These are phyloP conservation scores for Mycocentrospora acerina DNA, from an alignment of 2,329 filamentous ascomycete genomes.

Conservation along the genomic window DNA sequence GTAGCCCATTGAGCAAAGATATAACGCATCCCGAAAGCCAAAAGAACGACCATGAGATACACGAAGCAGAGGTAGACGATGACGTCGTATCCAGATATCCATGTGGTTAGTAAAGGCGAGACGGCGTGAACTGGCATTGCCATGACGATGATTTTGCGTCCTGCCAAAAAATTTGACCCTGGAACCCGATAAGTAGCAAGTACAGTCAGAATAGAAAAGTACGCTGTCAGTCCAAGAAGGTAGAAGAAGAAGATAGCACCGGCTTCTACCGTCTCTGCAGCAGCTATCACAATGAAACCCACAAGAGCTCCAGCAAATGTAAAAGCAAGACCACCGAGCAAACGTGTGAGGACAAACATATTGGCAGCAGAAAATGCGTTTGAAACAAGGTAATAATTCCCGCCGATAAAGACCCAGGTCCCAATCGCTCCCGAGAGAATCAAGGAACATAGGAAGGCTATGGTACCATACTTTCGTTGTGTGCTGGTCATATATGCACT, in stretches of 20 bases:
- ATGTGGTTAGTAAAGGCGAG: slow-evolving; percentile 59
- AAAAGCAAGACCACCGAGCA: slow-evolving; percentile 55
- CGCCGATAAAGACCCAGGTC: slow-evolving; percentile 64
- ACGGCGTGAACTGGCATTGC: slow-evolving; percentile 57
- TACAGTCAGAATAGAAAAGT: slow-evolving; percentile 59
- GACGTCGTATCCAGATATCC: slow-evolving; percentile 54
- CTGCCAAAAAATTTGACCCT: slow-evolving; percentile 58
- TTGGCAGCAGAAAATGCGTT: slow-evolving; percentile 59
- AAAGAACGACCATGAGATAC: slow-evolving; percentile 54
- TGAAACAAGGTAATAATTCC: slow-evolving; percentile 62
- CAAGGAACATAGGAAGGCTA: slow-evolving; percentile 60
- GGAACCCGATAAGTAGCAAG: slow-evolving; percentile 50
- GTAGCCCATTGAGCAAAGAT: slow-evolving; percentile 61
- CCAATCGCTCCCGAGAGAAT: slow-evolving; percentile 62
- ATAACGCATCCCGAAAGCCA: slow-evolving; percentile 56
- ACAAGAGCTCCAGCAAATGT: slow-evolving; percentile 55
- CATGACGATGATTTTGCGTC: slow-evolving; percentile 56
- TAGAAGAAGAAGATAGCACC: slow-evolving; percentile 63
- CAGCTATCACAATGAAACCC: slow-evolving; percentile 53
- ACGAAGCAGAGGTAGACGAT: slow-evolving; percentile 59
- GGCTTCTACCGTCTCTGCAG: slow-evolving; percentile 44
- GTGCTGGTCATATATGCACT: slow-evolving; percentile 56
- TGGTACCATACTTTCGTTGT: slow-evolving; percentile 56
- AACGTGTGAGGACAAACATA: slow-evolving; percentile 56
- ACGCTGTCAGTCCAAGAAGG: slow-evolving; percentile 58